Conservation (phyloP, 2,329 filamentous ascomycete species). For the Stagonosporopsis cucurbitacearum region DNA sequence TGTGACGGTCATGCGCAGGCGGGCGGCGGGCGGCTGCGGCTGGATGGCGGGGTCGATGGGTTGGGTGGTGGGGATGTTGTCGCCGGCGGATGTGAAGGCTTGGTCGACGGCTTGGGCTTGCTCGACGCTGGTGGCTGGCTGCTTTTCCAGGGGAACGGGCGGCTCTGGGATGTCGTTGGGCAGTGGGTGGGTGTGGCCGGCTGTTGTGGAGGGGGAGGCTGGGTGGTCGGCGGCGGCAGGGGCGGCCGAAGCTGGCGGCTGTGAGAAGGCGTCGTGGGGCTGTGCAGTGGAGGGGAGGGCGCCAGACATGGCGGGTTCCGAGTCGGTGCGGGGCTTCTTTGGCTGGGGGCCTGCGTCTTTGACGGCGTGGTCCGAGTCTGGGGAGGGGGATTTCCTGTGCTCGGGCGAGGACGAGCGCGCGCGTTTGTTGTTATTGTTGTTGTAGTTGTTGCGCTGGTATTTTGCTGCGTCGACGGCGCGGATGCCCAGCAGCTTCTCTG, state of each 20-base stretch:
- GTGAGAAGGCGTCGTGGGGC: not conserved
- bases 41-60: not conserved
- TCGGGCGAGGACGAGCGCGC: slow-evolving; percentile 24
- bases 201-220: not conserved
- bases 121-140: slow-evolving; percentile 7
- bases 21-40: slow-evolving; percentile 69
- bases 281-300: slow-evolving; percentile 30
- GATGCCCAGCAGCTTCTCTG: slow-evolving; percentile 67
- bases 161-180: slow-evolving; percentile 13
- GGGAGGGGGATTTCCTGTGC: not conserved
- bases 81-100: not conserved
- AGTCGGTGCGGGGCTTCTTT: slow-evolving; percentile 36
- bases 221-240: not conserved
- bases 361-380: slow-evolving; percentile 1
- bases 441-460: slow-evolving; percentile 40
- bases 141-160: slow-evolving; percentile 11
- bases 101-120: not conserved
- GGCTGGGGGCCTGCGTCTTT: slow-evolving; percentile 26
- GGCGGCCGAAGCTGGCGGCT: too few species aligned
- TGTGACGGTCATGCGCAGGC: slow-evolving; percentile 88
- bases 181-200: not conserved
- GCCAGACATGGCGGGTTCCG: slow-evolving; percentile 44
- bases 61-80: slow-evolving; percentile 1
- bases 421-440: too few species aligned
- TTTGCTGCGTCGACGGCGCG: slow-evolving; percentile 40